Evolutionary conservation across 345 rosid genomes (phyloP), one percentile per base, ranked within the genome.

Genomic region (Salix viminalis): DNA sequence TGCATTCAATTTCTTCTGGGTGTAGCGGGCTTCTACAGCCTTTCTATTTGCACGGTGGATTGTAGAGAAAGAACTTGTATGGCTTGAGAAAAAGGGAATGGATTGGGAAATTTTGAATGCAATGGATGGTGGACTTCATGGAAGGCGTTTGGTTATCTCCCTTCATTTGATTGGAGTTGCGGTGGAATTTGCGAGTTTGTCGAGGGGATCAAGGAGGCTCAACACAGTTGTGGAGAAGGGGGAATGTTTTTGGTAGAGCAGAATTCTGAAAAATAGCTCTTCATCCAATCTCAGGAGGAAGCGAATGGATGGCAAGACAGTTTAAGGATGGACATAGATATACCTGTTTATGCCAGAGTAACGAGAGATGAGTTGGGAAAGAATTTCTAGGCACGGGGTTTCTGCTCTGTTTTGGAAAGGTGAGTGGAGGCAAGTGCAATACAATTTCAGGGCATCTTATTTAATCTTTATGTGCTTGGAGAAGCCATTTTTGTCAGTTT

Each of bases 151-250:
- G 58, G 8, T 19, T 19, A 6, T 6, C 58, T 52, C 58, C n/a
- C 99, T 78, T 93, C 96, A 32, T 95, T 91, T 46, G 97, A 93
- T 61, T 95, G 97, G 97, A 89, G 83, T 77, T 95, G 97, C 85
- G 90, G 97, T 15, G 97, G 97, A 65, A 81, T 95, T 19, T 95
- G 99, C 90, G 91, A 79, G 83, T 91, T 97, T 4, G 93, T 86
- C 0, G 97, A 93, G 79, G 84, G 97, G 79, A 90, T 95, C 83
- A 89, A 91, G 74, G 99, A 91, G 78, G 97, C 91, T 80, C 96
- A 91, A 81, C 86, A 89, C 75, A 86, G 94, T 37, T 91, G 99
- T 7, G 99, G 99, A 30, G 99, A 95, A 85, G 97, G 97, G 90
- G 82, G 65, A 87, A 89, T 62, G 90, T 92, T 78, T 77, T 95